These are phyloP conservation scores for Kwoniella europaea DNA, from an alignment of 768 basidiomycete species.

Conservation along the genomic window DNA sequence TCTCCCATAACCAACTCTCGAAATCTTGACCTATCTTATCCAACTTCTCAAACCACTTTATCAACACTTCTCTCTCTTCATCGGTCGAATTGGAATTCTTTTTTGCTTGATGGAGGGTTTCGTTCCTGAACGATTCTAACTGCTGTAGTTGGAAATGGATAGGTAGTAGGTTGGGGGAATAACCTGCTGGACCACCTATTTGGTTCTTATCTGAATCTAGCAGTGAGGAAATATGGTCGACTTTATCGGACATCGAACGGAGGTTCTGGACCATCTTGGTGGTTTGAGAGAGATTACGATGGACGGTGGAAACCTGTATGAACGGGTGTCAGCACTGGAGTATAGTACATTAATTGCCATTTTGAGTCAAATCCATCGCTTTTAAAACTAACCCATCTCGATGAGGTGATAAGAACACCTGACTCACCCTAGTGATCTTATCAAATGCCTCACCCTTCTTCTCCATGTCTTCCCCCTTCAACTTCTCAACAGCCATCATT, in stretches of 20 bases:
- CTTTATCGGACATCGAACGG: conserved; percentile 84
- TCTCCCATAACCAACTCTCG: conserved; percentile 77
- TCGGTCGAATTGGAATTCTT: conserved; percentile 64
- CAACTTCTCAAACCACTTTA: conserved; percentile 79
- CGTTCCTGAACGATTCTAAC: conserved; percentile 90
- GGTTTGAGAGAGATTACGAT: conserved; percentile 91
- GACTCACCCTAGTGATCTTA: conserved; percentile 84
- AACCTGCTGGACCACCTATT: conserved; percentile 70
- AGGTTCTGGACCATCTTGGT: conserved; percentile 95
- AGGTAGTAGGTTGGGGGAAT: conserved; percentile 79
- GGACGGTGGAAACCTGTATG: conserved; percentile 85
- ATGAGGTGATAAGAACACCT: neutral
- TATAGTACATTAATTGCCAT: neutral
- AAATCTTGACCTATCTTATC: conserved; percentile 79
- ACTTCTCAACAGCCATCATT: conserved; percentile 65
- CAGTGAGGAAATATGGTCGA: conserved; percentile 77
- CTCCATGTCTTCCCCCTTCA: conserved; percentile 78
- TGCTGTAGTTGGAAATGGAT: conserved; percentile 91
- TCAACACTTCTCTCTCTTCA: conserved; percentile 65
- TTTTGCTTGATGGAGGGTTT: conserved; percentile 93
- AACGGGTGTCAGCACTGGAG: neutral
- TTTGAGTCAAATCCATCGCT: neutral
- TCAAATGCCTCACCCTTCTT: conserved; percentile 86
- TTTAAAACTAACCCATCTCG: neutral
- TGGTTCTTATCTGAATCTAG: conserved; percentile 74